Evolutionary conservation across 192 early-diverging fungal genomes (phyloP).

Genomic region (Geranomyces variabilis): DNA sequence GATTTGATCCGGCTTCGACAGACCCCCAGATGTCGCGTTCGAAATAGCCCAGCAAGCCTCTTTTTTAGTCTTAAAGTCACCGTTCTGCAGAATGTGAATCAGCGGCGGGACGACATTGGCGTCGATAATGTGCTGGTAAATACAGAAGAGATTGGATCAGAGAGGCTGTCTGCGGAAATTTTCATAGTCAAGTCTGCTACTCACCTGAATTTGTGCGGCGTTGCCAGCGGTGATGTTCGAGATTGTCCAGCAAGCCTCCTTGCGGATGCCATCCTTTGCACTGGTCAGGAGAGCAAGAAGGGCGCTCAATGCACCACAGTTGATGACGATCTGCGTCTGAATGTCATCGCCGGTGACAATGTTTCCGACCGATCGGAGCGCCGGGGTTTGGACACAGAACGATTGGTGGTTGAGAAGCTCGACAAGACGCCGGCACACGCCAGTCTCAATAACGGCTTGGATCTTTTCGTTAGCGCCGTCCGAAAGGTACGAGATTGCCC

Average conservation of each 20-base stretch:
- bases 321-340: slow-evolving; percentile 95
- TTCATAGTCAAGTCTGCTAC: slow-evolving; percentile 85
- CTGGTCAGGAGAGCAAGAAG: slow-evolving; percentile 81
- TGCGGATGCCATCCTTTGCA: slow-evolving; percentile 93
- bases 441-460: slow-evolving; percentile 94
- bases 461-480: slow-evolving; percentile 98
- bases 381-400: slow-evolving; percentile 92
- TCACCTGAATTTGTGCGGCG: slow-evolving; percentile 78
- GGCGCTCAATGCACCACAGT: slow-evolving; percentile 81
- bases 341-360: slow-evolving; percentile 98
- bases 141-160: neutral
- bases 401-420: slow-evolving; percentile 85
- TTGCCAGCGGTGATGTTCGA: slow-evolving; percentile 99
- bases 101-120: slow-evolving; percentile 92
- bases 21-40: slow-evolving; percentile 91
- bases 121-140: slow-evolving; percentile 83
- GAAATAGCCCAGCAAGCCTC: slow-evolving; percentile 99
- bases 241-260: slow-evolving; percentile 99
- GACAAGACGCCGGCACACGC: slow-evolving; percentile 90
- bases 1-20: slow-evolving; percentile 91
- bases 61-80: slow-evolving; percentile 98
- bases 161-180: slow-evolving; percentile 72
- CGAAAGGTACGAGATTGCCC: slow-evolving; percentile 99
- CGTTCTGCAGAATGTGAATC: slow-evolving; percentile 79
- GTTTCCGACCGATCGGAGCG: slow-evolving; percentile 95